Evolutionary conservation across 768 basidiomycete genomes (phyloP).

Genomic region (Lyophyllum shimeji): DNA sequence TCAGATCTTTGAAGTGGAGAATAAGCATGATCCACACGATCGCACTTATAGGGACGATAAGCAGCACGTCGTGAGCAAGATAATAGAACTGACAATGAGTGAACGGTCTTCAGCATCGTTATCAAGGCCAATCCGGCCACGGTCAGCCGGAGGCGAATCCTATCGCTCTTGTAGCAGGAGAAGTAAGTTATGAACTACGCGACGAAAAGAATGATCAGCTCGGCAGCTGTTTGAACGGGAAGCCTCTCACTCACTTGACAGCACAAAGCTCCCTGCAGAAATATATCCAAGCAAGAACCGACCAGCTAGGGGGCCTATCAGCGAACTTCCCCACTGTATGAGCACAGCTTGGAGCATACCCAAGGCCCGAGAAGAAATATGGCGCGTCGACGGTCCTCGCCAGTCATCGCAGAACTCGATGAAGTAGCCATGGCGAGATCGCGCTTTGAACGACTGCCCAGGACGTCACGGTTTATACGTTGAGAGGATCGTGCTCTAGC

Average conservation of each 20-base stretch:
- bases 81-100: constrained; percentile 24
- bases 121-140: constrained; percentile 25
- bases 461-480: too few relatives aligned
- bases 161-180: constrained; percentile 24
- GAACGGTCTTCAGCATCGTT: constrained; percentile 30
- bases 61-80: background rate
- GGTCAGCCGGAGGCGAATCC: constrained; percentile 13
- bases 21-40: constrained; percentile 30
- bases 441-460: too few relatives aligned
- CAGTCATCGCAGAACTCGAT: constrained; percentile 19
- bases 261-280: constrained; percentile 30
- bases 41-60: constrained; percentile 18
- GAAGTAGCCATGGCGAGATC: too few relatives aligned
- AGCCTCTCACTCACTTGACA: constrained; percentile 23
- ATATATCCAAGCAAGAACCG: constrained; percentile 26
- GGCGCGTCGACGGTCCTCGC: constrained; percentile 21
- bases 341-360: constrained; percentile 17
- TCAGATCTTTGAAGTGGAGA: constrained; percentile 24
- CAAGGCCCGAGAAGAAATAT: constrained; percentile 31
- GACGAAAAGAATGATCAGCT: background rate
- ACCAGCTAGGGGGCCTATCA: constrained; percentile 19
- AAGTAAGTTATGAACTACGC: constrained; percentile 28
- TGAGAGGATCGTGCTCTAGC: too few relatives aligned
- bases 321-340: background rate
- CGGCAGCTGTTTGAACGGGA: background rate